Base-by-base conservation (phyloP, 176 grass and related monocot genomes). In the Rhynchospora pubera region DNA sequence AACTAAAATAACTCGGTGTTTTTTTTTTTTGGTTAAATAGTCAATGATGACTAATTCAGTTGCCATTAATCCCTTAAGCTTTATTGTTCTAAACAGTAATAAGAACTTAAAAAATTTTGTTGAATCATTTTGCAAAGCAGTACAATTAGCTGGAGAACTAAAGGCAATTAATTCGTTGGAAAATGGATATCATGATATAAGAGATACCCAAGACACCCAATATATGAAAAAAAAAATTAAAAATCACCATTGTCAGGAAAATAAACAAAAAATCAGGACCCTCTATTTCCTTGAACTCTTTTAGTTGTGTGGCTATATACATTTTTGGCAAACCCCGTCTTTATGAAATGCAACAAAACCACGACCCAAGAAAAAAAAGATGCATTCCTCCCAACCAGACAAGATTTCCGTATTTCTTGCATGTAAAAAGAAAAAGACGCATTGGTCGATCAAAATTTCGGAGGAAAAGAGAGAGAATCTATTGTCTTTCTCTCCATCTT, bases 281-380 rank as follows among this genome's bases (percentile, higher is more conserved):
- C 50, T 55, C 72, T 77, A 77, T 77, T 34, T 77, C 15, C 50
- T 77, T 77, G 24, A 77, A 77, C 72, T 18, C 24, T 56, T 55
- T 56, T 53, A 77, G 66, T 70, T 56, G 72, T 55, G 13, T 77
- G 14, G 48, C 50, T 77, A 77, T 77, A 56, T 23, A 77, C 72
- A 77, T 30, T 77, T 53, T 55, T 55, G 23, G 22, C 48, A 53
- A 21, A 24, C 55, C 52, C 30, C 56, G 22, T 56, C 23, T 75
- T 47, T 77, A 28, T 32, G 71, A 12, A 56, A 32, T 30, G 72
- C 72, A 56, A 77, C 1, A 30, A 56, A 76, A 76, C 9, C 23
- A 53, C 4, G 6, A 16, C 50, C 23, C 24, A 13, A 77, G 50
- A 28, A 56, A 68, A 68, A 6, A 56, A 56, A 39, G 4, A 39